Conservation (phyloP, 495 filamentous ascomycete genomes). For the Cercophora sp. region DNA sequence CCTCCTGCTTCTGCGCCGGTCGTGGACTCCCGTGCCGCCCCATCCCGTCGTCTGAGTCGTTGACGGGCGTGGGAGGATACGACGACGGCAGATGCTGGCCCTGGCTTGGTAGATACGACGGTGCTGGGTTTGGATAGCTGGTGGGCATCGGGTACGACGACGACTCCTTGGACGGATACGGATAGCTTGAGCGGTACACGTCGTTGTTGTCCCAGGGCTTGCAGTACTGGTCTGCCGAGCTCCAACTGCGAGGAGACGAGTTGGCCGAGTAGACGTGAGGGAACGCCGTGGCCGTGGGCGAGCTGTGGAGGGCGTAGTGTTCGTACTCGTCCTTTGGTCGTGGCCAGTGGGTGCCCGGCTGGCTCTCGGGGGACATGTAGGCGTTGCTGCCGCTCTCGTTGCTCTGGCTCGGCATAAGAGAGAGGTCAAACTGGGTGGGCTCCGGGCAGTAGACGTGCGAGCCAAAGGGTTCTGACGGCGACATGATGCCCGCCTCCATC, state of each 20-base stretch:
- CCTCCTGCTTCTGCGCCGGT: conserved; percentile 2
- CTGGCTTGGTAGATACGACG: too few species aligned
- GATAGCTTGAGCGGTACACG: conserved; percentile 1
- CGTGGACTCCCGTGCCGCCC: too few species aligned
- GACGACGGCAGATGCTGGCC: too few species aligned
- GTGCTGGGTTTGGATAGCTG: too few species aligned
- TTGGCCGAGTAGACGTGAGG: conserved; percentile 13
- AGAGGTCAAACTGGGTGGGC: too few species aligned
- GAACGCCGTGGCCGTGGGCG: conserved; percentile 12
- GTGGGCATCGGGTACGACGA: conserved; percentile 13
- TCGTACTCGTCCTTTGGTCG: too few species aligned
- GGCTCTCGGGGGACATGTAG: conserved; percentile 15
- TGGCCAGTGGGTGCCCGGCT: conserved; percentile 2
- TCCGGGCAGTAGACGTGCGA: too few species aligned
- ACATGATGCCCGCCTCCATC: too few species aligned
- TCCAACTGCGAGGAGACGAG: conserved; percentile 31
- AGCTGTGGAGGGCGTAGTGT: conserved; percentile 28
- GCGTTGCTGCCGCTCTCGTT: background rate
- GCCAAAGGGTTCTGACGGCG: too few species aligned
- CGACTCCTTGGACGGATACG: too few species aligned
- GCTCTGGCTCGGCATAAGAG: too few species aligned
- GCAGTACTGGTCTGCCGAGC: conserved; percentile 23
- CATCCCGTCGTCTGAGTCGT: background rate
- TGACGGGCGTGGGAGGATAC: too few species aligned
- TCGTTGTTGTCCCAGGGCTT: conserved; percentile 8